Conservation (phyloP, 306 rosid species). For the Vigna nakashimae region DNA sequence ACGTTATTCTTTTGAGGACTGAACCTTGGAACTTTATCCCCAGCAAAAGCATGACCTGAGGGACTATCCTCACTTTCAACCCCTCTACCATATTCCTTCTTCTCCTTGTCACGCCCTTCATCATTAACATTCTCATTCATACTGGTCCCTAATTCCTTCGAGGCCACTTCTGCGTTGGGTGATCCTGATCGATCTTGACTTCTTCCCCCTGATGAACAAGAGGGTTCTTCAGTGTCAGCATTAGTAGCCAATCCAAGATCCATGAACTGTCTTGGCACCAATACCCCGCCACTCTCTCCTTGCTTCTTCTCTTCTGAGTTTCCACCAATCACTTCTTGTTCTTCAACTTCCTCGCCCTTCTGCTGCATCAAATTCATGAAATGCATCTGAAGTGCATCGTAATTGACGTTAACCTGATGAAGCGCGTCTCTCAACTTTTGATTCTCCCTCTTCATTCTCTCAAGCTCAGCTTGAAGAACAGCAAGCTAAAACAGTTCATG, state of each 20-base stretch:
- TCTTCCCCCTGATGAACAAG: conserved; percentile 61
- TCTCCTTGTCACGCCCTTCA: conserved; percentile 48
- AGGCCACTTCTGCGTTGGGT: conserved; percentile 43
- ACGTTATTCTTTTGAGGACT: conserved; percentile 53
- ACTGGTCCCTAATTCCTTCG: conserved; percentile 30
- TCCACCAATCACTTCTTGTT: conserved; percentile 20
- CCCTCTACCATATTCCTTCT: conserved; percentile 45
- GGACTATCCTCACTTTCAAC: conserved; percentile 58
- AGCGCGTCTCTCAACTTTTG: conserved; percentile 52
- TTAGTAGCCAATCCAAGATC: conserved; percentile 71
- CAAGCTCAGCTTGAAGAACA: conserved; percentile 64
- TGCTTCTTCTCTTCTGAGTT: conserved; percentile 43
- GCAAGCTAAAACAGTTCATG: conserved; percentile 46
- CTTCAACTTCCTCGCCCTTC: conserved; percentile 48
- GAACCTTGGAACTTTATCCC: conserved; percentile 59
- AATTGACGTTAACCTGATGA: conserved; percentile 49
- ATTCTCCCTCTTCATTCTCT: conserved; percentile 67
- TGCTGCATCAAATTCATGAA: conserved; percentile 47
- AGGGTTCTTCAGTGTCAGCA: conserved; percentile 48
- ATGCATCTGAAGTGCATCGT: conserved; percentile 62
- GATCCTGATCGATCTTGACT: conserved; percentile 53
- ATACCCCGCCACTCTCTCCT: conserved; percentile 28
- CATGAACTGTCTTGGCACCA: conserved; percentile 68
- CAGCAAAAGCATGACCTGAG: conserved; percentile 46
- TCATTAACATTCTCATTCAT: conserved; percentile 47